A percentile compares a stretch with the other conserved stretches of the same genome.
These are phyloP conservation scores for Saprolegnia diclina DNA, from an alignment of 352 stramenopile species.

Conservation along the genomic window DNA sequence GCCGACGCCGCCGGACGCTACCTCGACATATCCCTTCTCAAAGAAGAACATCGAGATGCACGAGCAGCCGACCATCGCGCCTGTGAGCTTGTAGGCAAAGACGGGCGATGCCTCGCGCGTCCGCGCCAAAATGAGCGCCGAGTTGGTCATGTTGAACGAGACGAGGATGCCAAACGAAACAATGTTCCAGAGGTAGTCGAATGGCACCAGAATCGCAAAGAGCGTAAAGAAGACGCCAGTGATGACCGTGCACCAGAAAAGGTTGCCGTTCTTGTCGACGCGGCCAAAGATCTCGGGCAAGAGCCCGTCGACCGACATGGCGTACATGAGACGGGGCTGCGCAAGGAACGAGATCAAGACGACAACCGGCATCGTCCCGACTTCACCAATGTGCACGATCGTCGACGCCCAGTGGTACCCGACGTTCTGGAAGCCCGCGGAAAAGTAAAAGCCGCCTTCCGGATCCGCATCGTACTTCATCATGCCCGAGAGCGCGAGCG, in stretches of 20 bases:
- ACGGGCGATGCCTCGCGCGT: slow-evolving; percentile 49
- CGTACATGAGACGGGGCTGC: slow-evolving; percentile 90
- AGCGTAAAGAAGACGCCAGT: slow-evolving; percentile 56
- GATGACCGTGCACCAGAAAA: slow-evolving; percentile 75
- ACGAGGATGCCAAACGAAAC: slow-evolving; percentile 84
- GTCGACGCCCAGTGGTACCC: slow-evolving; percentile 35
- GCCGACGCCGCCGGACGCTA: not conserved
- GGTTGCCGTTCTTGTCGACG: slow-evolving; percentile 69
- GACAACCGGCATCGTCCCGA: slow-evolving; percentile 90
- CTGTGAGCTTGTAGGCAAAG: slow-evolving; percentile 41
- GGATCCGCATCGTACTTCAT: slow-evolving; percentile 12
- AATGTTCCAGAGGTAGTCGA: slow-evolving; percentile 78
- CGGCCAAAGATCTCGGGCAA: slow-evolving; percentile 88
- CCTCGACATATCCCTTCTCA: slow-evolving; percentile 61
- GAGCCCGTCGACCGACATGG: slow-evolving; percentile 89
- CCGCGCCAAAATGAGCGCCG: slow-evolving; percentile 66
- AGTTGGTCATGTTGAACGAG: slow-evolving; percentile 85
- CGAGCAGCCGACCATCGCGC: slow-evolving; percentile 34
- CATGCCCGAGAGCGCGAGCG: slow-evolving; percentile 69
- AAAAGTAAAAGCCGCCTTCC: slow-evolving; percentile 25
- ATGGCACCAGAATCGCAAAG: slow-evolving; percentile 69
- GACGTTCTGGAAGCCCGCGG: slow-evolving; percentile 30
- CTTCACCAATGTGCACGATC: slow-evolving; percentile 58
- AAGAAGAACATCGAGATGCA: slow-evolving; percentile 54
- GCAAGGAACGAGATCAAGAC: slow-evolving; percentile 91